These are phyloP conservation scores for Crithidia acanthocephali DNA, from an alignment of 208 protist genomes.

Conservation along the genomic window DNA sequence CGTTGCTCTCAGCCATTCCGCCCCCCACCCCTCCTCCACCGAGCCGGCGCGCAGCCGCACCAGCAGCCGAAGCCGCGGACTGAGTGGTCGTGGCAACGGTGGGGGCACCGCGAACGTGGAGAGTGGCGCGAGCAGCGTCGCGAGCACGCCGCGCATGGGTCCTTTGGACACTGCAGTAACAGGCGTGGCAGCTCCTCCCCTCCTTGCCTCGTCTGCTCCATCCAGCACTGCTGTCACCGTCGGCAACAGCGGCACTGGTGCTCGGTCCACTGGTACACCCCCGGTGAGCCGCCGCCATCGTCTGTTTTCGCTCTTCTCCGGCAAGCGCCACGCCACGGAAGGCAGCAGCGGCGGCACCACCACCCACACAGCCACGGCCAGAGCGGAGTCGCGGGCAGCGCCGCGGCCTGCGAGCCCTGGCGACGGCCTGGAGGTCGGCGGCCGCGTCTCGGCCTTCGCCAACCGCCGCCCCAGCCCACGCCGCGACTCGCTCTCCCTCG, in stretches of 20 bases:
- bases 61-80: conserved; percentile 10
- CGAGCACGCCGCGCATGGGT: conserved; percentile 9
- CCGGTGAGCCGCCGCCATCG: conserved; percentile 18
- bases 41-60: conserved; percentile 17
- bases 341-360: neutral
- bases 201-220: no score
- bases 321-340: conserved; percentile 18
- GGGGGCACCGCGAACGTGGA: neutral
- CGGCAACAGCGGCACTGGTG: neutral
- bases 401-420: neutral
- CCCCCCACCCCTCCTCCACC: neutral
- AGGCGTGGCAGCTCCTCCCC: no score
- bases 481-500: neutral
- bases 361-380: no score
- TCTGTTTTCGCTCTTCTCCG: conserved; percentile 35
- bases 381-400: neutral
- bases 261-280: neutral
- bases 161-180: neutral
- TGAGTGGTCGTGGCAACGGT: neutral
- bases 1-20: neutral
- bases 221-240: neutral
- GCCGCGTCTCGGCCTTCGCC: neutral
- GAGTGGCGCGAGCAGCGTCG: conserved; percentile 11
- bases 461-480: neutral
- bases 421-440: neutral